A percentile compares a stretch with the other conserved stretches of the same genome.
These are phyloP conservation scores for Hirschioporus abietinus DNA, from an alignment of 768 basidiomycete species.

Conservation along the genomic window DNA sequence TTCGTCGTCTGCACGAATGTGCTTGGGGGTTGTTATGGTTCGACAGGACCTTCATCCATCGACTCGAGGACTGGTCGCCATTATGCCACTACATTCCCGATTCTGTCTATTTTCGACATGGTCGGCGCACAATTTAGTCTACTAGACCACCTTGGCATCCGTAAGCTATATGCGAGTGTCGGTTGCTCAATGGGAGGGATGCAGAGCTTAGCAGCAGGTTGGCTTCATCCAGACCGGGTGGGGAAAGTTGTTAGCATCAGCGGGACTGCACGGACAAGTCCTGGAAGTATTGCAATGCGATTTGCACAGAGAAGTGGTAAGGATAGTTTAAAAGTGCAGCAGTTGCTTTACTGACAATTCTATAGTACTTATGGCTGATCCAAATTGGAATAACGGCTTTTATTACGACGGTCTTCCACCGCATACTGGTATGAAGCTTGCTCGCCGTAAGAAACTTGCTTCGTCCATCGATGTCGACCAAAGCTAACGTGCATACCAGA, in stretches of 20 bases:
- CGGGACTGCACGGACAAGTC: conserved; percentile 88
- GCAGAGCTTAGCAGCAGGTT: conserved; percentile 95
- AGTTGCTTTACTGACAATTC: conserved; percentile 4
- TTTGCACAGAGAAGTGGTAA: conserved; percentile 93
- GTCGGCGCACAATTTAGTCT: conserved; percentile 87
- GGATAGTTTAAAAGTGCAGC: conserved; percentile 19
- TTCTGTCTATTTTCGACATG: conserved; percentile 96
- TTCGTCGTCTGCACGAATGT: conserved; percentile 96
- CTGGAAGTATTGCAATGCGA: conserved; percentile 91
- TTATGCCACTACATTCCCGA: conserved; percentile 89
- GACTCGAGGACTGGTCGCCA: conserved; percentile 62
- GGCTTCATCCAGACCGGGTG: conserved; percentile 85
- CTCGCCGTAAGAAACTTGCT: conserved; percentile 63
- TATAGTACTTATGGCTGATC: conserved; percentile 98
- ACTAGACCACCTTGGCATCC: conserved; percentile 77
- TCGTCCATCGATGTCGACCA: conserved; percentile 6
- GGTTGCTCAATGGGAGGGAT: conserved; percentile 97
- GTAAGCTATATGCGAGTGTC: conserved; percentile 87
- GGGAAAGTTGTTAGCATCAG: conserved; percentile 91
- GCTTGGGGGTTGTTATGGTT: conserved; percentile 95
- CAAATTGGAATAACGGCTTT: conserved; percentile 98
- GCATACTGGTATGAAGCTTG: conserved; percentile 97
- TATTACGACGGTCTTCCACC: conserved; percentile 96
- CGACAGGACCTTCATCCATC: conserved; percentile 87
- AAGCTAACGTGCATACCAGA: conserved; percentile 41